phyloP scores from a whole-genome alignment of 306 rosid genomes.

The Pyrus communis region DNA sequence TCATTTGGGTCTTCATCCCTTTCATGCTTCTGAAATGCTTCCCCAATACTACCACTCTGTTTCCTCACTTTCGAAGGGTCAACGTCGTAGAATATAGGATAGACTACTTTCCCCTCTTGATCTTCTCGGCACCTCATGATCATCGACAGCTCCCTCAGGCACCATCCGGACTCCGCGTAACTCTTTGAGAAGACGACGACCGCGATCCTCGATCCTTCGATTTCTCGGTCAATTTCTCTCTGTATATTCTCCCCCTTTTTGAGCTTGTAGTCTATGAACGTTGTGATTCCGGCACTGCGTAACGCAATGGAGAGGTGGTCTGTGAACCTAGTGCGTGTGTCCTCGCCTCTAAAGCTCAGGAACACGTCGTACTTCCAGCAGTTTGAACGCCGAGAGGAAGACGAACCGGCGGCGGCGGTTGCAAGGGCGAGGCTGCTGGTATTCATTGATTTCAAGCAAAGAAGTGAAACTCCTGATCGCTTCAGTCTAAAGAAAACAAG shows the following conservation, averaged over 20 bases:
- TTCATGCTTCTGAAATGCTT: not conserved
- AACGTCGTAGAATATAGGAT: not conserved
- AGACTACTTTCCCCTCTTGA: not conserved
- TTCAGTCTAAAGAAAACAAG: too few relatives aligned
- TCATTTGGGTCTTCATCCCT: not conserved
- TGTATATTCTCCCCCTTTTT: not conserved
- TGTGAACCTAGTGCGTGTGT: not conserved
- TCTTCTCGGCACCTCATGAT: not conserved
- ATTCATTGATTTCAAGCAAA: too few relatives aligned
- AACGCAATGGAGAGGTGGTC: not conserved
- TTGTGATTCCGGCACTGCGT: not conserved
- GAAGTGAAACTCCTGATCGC: too few relatives aligned
- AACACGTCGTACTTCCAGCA: not conserved
- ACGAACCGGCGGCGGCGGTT: not conserved
- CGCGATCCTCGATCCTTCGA: not conserved
- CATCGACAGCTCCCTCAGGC: not conserved
- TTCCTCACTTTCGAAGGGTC: not conserved
- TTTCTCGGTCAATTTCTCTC: not conserved
- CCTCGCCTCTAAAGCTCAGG: not conserved
- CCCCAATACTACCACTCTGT: not conserved
- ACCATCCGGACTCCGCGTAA: not conserved
- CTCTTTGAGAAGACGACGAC: not conserved
- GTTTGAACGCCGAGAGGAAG: not conserved
- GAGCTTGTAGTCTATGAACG: not conserved
- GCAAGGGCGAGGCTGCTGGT: too few relatives aligned